Percentiles rank a stretch among this genome's conserved stretches.
Evolutionary conservation across 2,329 filamentous ascomycete genomes (phyloP).

Genomic region (Pseudogymnoascus sp.): DNA sequence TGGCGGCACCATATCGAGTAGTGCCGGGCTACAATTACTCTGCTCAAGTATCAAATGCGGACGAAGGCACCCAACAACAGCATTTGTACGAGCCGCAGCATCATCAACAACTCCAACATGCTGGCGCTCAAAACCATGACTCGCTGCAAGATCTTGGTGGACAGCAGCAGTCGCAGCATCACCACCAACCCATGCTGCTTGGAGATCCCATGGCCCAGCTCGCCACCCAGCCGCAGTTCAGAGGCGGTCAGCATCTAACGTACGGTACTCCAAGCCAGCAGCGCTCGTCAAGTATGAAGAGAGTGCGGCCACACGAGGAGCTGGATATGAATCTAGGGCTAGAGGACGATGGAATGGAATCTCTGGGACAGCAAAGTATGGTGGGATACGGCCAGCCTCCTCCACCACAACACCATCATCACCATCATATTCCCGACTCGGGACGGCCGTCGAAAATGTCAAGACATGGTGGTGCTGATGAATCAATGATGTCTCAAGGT

Average conservation of each 20-base stretch:
- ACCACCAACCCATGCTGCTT: slow-evolving; percentile 47
- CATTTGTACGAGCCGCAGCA: slow-evolving; percentile 51
- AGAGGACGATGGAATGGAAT: slow-evolving; percentile 40
- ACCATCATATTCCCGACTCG: slow-evolving; percentile 73
- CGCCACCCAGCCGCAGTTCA: slow-evolving; percentile 38
- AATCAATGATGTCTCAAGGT: slow-evolving; percentile 41
- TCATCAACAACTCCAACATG: slow-evolving; percentile 28
- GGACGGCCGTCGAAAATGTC: slow-evolving; percentile 60
- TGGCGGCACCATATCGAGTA: slow-evolving; percentile 67
- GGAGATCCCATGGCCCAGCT: slow-evolving; percentile 45
- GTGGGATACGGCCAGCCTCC: slow-evolving; percentile 33
- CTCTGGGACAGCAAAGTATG: slow-evolving; percentile 48
- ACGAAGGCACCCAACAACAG: slow-evolving; percentile 54
- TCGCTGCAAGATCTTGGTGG: slow-evolving; percentile 28
- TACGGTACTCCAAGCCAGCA: slow-evolving; percentile 36
- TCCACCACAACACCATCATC: slow-evolving; percentile 46
- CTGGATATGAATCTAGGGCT: slow-evolving; percentile 36
- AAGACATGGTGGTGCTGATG: slow-evolving; percentile 46
- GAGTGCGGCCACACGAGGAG: slow-evolving; percentile 45
- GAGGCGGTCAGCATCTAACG: slow-evolving; percentile 40
- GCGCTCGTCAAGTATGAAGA: slow-evolving; percentile 35
- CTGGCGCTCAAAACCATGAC: slow-evolving; percentile 25
- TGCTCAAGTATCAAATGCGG: slow-evolving; percentile 56
- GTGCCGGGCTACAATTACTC: slow-evolving; percentile 63
- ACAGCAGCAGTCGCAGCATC: slow-evolving; percentile 47